phyloP scores from a whole-genome alignment of 306 rosid genomes.

The Quercus suber region DNA sequence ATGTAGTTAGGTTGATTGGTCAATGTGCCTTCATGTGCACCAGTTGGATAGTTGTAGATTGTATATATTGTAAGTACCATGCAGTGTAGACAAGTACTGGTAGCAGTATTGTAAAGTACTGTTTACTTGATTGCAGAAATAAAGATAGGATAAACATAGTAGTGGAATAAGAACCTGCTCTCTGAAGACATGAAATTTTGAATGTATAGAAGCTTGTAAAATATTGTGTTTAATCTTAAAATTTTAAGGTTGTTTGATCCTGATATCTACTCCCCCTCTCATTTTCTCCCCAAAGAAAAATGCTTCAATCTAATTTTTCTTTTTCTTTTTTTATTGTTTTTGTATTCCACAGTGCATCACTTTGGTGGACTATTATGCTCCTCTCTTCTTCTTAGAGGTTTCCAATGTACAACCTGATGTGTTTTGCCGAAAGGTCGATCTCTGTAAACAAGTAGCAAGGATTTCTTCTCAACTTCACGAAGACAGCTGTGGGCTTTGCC shows the following conservation, averaged over 20 bases:
- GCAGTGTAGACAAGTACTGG: background rate
- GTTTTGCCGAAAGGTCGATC: constrained; percentile 64
- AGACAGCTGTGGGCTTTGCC: constrained; percentile 67
- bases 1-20: background rate
- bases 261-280: background rate
- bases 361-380: constrained; percentile 80
- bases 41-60: background rate
- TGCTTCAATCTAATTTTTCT: background rate
- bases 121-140: background rate
- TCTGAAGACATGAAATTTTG: background rate
- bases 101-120: background rate
- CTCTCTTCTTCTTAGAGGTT: constrained; percentile 71
- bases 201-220: constrained; percentile 1
- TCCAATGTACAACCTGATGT: constrained; percentile 49
- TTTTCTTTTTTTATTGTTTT: constrained; percentile 3
- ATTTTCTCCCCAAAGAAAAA: background rate
- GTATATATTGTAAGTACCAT: background rate
- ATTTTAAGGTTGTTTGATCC: background rate
- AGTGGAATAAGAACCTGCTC: background rate
- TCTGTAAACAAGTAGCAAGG: constrained; percentile 51
- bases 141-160: background rate
- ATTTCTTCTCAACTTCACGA: constrained; percentile 50
- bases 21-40: background rate
- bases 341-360: constrained; percentile 52
- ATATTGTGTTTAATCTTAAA: background rate